These are phyloP conservation scores for Vaccinium vitisidaea DNA, from an alignment of 148 eudicot species.

Conservation along the genomic window DNA sequence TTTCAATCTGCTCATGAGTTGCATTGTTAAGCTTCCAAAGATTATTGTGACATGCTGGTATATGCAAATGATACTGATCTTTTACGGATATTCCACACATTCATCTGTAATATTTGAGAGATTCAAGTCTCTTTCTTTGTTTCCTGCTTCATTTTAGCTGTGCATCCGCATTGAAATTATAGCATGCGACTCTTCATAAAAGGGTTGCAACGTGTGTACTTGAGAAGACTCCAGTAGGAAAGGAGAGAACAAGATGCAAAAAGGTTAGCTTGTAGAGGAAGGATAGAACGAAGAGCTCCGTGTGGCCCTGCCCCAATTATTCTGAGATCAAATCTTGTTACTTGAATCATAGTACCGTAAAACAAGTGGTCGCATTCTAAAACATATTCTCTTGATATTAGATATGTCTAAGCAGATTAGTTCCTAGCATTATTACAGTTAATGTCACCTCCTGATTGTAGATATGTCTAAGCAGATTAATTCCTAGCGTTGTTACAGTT, in stretches of 20 bases:
- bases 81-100: background rate
- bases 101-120: background rate
- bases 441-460: background rate
- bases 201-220: background rate
- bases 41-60: background rate
- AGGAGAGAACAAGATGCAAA: background rate
- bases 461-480: background rate
- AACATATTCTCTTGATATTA: background rate
- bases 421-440: background rate
- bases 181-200: background rate
- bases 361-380: background rate
- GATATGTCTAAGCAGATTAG: background rate
- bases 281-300: background rate
- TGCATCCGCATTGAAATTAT: background rate
- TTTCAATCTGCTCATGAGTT: background rate
- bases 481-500: background rate
- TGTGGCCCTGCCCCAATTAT: background rate
- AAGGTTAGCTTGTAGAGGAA: background rate
- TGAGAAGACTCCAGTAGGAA: background rate
- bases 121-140: background rate
- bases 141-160: background rate
- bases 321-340: background rate
- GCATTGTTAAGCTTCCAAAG: background rate
- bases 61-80: background rate
- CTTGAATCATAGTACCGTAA: background rate